Percentiles rank a stretch among this genome's conserved stretches.
Evolutionary conservation across 1,284 basidiomycete species (phyloP).

Genomic region (Leccinum glutinopallens): DNA sequence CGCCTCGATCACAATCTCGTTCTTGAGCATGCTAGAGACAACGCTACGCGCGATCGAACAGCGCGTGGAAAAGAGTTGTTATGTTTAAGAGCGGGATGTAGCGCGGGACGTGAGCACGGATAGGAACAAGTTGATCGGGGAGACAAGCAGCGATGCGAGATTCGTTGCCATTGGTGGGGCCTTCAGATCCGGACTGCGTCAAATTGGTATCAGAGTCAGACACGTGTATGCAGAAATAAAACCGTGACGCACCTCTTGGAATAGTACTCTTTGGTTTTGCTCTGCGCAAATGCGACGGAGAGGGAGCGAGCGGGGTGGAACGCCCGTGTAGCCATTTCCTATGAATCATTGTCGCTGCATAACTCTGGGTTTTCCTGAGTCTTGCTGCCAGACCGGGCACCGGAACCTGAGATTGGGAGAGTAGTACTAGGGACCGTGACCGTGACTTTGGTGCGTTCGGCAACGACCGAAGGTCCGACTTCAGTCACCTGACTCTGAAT

Average conservation of each 20-base stretch:
- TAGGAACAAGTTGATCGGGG: slow-evolving; percentile 93
- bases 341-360: no score
- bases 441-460: no score
- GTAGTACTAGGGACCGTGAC: no score
- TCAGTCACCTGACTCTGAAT: no score
- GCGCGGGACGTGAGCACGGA: slow-evolving; percentile 74
- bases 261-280: slow-evolving; percentile 80
- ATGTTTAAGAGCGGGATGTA: slow-evolving; percentile 79
- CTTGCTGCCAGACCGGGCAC: no score
- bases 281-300: slow-evolving; percentile 61
- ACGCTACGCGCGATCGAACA: slow-evolving; percentile 90
- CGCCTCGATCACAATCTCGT: slow-evolving; percentile 89
- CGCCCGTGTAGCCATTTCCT: no score
- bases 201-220: neutral
- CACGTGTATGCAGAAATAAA: neutral
- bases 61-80: slow-evolving; percentile 63
- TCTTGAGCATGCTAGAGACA: slow-evolving; percentile 90
- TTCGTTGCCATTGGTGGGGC: slow-evolving; percentile 84
- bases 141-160: slow-evolving; percentile 85
- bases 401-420: no score
- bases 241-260: slow-evolving; percentile 61
- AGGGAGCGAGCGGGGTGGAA: no score
- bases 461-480: no score
- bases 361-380: no score
- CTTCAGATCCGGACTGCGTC: slow-evolving; percentile 79